Conservation (phyloP, 2,329 filamentous ascomycete genomes). For the Fusarium sororula region DNA sequence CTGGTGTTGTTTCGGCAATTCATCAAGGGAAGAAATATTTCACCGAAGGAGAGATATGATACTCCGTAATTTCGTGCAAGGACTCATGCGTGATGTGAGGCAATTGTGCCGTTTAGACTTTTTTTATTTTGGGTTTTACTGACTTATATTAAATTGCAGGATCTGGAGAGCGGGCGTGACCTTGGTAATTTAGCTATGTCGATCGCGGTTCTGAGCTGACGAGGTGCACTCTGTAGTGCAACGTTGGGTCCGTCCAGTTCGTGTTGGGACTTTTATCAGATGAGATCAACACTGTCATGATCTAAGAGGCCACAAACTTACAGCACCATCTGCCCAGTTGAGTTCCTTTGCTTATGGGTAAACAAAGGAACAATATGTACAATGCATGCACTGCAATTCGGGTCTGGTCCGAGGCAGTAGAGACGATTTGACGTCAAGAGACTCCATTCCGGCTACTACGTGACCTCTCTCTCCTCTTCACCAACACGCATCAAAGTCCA, state of each 20-base stretch:
- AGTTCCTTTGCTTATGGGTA: background rate
- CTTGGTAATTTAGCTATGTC: constrained; percentile 15
- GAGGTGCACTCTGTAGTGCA: constrained; percentile 8
- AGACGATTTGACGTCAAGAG: constrained; percentile 11
- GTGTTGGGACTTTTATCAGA: background rate
- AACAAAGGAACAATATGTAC: background rate
- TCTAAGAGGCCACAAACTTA: background rate
- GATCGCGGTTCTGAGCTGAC: constrained; percentile 23
- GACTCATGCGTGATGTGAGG: background rate
- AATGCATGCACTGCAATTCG: background rate
- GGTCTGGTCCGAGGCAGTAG: background rate
- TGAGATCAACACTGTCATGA: background rate
- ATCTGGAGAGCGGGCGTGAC: background rate
- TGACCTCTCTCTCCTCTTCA: background rate
- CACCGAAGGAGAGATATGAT: background rate
- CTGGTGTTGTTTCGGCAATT: constrained; percentile 19
- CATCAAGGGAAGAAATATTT: background rate
- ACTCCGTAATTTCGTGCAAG: background rate
- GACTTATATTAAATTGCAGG: background rate
- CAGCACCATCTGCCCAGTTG: background rate
- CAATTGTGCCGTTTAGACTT: background rate
- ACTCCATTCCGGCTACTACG: background rate
- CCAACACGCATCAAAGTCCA: background rate
- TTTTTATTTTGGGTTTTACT: background rate
- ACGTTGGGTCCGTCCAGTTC: background rate